phyloP scores from a whole-genome alignment of 208 protist genomes.

The Kentomonas sorsogonicus region DNA sequence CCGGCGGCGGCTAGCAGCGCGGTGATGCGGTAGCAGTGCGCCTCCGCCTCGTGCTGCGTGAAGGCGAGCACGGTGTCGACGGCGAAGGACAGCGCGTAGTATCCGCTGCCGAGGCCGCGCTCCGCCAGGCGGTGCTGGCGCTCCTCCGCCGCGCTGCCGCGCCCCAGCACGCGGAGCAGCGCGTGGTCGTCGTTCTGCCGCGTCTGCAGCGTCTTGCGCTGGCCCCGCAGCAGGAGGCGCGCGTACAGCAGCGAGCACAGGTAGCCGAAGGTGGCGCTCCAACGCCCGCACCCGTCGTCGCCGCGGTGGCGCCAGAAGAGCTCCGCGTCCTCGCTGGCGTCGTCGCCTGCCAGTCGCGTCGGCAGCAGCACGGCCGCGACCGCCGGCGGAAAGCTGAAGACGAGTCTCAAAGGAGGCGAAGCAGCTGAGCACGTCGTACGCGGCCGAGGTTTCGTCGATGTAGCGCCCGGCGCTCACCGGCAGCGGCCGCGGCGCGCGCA shows the following conservation, averaged over 20 bases:
- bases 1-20: conserved; percentile 16
- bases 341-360: neutral
- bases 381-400: conserved; percentile 54
- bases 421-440: conserved; percentile 39
- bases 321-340: neutral
- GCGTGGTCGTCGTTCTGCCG: conserved; percentile 36
- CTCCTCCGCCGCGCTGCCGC: neutral
- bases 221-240: conserved; percentile 50
- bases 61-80: conserved; percentile 72
- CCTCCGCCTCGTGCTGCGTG: conserved; percentile 39
- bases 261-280: conserved; percentile 82
- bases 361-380: neutral
- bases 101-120: conserved; percentile 62
- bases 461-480: neutral
- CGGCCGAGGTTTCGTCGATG: conserved; percentile 2
- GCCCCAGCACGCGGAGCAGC: conserved; percentile 34
- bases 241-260: conserved; percentile 75
- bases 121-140: conserved; percentile 24
- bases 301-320: neutral
- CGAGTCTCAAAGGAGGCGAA: conserved; percentile 72
- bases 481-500: neutral
- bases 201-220: conserved; percentile 58
- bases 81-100: conserved; percentile 74
- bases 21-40: conserved; percentile 53
- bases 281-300: conserved; percentile 18